Evolutionary conservation across 805 yeast species (phyloP).

Genomic region (Maudiozyma pseudohumilis): DNA sequence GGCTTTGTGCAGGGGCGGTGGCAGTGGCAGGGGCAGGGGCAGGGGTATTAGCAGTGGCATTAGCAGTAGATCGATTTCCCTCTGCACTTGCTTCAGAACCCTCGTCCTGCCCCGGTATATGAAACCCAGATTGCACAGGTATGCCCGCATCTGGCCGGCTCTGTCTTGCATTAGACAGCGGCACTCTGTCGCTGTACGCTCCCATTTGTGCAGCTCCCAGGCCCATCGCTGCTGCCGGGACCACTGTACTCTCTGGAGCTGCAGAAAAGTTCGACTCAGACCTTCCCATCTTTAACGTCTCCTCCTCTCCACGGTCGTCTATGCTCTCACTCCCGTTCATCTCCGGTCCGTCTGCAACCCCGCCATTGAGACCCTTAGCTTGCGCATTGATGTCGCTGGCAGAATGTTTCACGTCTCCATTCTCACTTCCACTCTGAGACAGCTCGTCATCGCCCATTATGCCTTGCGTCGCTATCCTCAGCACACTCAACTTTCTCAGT

Average conservation of each 20-base stretch:
- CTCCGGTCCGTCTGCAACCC: background rate
- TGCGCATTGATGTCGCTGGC: background rate
- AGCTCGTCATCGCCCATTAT: background rate
- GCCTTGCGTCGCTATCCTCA: slow-evolving; percentile 10
- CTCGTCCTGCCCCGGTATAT: no score
- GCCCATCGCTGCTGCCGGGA: background rate
- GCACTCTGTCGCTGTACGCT: no score
- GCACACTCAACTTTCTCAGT: slow-evolving; percentile 27
- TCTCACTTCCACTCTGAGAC: background rate
- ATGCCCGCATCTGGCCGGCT: no score
- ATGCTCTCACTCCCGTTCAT: background rate
- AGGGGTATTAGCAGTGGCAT: no score
- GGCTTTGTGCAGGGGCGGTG: no score
- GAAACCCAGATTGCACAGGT: no score
- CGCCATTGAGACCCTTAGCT: background rate
- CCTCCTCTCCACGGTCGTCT: slow-evolving; percentile 1
- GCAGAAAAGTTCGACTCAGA: slow-evolving; percentile 2
- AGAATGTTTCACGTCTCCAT: background rate
- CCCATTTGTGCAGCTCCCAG: background rate
- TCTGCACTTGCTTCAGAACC: no score
- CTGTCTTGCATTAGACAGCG: no score
- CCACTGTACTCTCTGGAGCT: background rate
- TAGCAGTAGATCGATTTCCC: no score
- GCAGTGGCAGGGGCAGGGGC: no score
- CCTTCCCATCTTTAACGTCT: background rate